phyloP scores from a whole-genome alignment of 345 rosid species.

The Capsella bursapastoris region DNA sequence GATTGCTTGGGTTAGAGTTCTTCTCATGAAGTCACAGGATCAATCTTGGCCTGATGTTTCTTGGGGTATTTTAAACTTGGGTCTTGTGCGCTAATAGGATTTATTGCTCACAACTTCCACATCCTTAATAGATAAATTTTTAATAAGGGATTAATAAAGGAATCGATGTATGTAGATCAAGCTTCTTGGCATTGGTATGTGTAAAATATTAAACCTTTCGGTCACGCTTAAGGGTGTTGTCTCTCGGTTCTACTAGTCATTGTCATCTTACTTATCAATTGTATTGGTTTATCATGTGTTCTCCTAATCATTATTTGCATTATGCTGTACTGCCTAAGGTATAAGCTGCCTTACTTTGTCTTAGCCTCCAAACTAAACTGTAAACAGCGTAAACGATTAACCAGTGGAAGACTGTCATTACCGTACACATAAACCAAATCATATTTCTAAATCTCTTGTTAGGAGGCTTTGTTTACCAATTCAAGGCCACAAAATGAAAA shows the following conservation, averaged over 20 bases:
- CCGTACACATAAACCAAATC: not conserved
- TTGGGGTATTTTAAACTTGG: slow-evolving; percentile 81
- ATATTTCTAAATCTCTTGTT: not conserved
- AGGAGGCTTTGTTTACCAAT: not conserved
- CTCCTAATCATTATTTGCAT: no score
- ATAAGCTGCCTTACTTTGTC: no score
- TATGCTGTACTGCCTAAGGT: no score
- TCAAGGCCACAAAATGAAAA: not conserved
- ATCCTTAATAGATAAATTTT: not conserved
- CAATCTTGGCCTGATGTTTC: slow-evolving; percentile 82
- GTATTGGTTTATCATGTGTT: no score
- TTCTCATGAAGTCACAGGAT: slow-evolving; percentile 78
- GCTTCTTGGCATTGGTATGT: slow-evolving; percentile 6
- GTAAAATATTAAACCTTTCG: not conserved
- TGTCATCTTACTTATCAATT: not conserved
- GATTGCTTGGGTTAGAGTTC: slow-evolving; percentile 86
- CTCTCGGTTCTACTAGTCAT: not conserved
- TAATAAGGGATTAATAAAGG: slow-evolving; percentile 16
- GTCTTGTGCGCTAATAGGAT: slow-evolving; percentile 63
- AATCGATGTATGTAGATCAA: slow-evolving; percentile 3
- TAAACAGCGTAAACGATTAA: not conserved
- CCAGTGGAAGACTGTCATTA: not conserved
- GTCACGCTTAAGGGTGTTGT: not conserved
- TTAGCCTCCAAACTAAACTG: no score
- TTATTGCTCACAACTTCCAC: not conserved